Percentiles rank a stretch among this genome's conserved stretches.
Evolutionary conservation across 768 basidiomycete genomes (phyloP).

Genomic region (Baorangia bicolor): DNA sequence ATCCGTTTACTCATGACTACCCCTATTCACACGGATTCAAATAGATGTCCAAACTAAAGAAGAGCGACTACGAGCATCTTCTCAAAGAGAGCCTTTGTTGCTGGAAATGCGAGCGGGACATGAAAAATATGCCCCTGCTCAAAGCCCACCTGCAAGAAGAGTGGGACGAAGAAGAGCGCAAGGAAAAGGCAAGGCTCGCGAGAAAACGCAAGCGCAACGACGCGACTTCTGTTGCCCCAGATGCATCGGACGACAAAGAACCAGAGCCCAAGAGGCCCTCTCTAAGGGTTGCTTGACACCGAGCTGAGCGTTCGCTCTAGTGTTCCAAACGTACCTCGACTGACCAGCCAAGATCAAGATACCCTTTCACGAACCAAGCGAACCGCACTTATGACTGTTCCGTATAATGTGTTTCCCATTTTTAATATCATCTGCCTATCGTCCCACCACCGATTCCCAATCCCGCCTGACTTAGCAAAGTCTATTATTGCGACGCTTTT

Average conservation of each 20-base stretch:
- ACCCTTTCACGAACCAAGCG: background rate
- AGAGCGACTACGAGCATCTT: constrained; percentile 57
- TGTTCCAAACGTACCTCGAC: background rate
- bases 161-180: constrained; percentile 51
- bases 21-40: background rate
- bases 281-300: constrained; percentile 3
- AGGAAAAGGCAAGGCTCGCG: constrained; percentile 41
- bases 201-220: constrained; percentile 40
- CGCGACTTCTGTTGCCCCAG: background rate
- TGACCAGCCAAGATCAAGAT: background rate
- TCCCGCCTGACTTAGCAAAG: background rate
- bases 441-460: background rate
- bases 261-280: constrained; percentile 16
- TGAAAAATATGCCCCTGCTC: constrained; percentile 72
- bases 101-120: constrained; percentile 60
- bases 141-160: constrained; percentile 77
- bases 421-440: constrained; percentile 6
- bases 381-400: background rate
- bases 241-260: constrained; percentile 1
- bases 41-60: constrained; percentile 55
- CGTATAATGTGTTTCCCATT: background rate
- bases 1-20: background rate
- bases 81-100: constrained; percentile 69
- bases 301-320: background rate
- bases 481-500: constrained; percentile 22